Evolutionary conservation across 805 yeast genomes (phyloP), one percentile per base, ranked within the genome.

Genomic region (Sugiyamaella boreocaroliniensis): DNA sequence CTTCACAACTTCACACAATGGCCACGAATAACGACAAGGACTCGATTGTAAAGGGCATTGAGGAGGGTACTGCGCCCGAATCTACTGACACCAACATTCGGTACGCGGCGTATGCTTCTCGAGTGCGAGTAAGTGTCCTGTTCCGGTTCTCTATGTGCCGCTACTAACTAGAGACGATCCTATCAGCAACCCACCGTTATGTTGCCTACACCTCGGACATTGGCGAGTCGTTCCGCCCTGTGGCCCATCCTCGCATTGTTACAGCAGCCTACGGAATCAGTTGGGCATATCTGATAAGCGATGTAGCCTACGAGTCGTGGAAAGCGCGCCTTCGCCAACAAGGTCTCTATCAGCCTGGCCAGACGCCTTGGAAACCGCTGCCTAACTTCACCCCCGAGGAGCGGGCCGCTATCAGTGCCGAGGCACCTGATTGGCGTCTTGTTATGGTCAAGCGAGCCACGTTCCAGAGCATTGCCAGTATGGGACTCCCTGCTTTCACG

Each of bases 401-500:
- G 59, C 57, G 45, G 54, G 67, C 55, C 63, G 70, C 19, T 2
- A 69, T 70, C 47, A 65, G 69, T 4, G 66, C 74, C 3, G 68
- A 71, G 18, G 81, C 78, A 45, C 71, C 80, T 55, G 89, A 85
- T 64, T 87, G 90, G 89, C 76, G 76, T 59, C 57, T 83, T 50
- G 79, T 77, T 7, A 82, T 77, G 6, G 61, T 83, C 41, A 82
- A 86, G 65, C 77, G 95, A 65, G 89, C 86, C n/a, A 61, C 86
- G 22, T 86, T 86, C 72, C 95, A 86, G 68, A 75, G 85, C 57
- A 74, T 87, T 57, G 95, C 95, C 2, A 81, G 88, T 45, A 87
- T 86, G 93, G 92, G 87, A 14, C 73, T 86, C 43, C 95, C 95
- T 9, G 95, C 95, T 2, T 81, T 86, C 67, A 86, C 95, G 4